phyloP scores from a whole-genome alignment of 352 stramenopile species.

The Pythium coloratum region DNA sequence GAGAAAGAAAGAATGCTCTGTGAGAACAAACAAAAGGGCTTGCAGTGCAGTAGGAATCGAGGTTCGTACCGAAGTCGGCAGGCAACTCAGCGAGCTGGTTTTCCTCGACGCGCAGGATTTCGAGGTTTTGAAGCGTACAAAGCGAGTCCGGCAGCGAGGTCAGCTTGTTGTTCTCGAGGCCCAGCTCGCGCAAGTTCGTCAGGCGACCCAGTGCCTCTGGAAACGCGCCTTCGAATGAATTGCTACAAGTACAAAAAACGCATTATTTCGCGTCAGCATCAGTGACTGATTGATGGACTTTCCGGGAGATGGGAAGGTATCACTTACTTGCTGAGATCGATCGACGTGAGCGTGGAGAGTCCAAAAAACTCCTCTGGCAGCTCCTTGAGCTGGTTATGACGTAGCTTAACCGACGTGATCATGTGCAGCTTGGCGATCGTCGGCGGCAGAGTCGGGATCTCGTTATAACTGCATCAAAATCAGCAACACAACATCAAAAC shows the following conservation, averaged over 20 bases:
- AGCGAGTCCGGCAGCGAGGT: constrained; percentile 54
- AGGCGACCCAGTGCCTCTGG: constrained; percentile 50
- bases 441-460: constrained; percentile 53
- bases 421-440: constrained; percentile 50
- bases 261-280: constrained; percentile 4
- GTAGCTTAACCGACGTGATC: constrained; percentile 68
- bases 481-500: not conserved
- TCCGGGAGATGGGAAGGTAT: not conserved
- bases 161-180: constrained; percentile 68
- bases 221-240: constrained; percentile 50
- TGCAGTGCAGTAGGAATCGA: not conserved
- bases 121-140: constrained; percentile 41
- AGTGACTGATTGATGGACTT: not conserved
- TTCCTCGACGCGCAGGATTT: constrained; percentile 61
- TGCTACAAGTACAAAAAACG: constrained; percentile 40
- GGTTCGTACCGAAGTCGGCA: constrained; percentile 41
- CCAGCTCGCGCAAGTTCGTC: constrained; percentile 59
- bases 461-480: constrained; percentile 59
- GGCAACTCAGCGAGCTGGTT: constrained; percentile 59
- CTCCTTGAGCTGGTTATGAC: constrained; percentile 59
- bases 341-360: constrained; percentile 51
- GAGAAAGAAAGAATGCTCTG: not conserved
- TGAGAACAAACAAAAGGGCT: not conserved
- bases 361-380: constrained; percentile 61
- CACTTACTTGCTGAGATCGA: constrained; percentile 82